Percentiles rank a stretch among this genome's conserved stretches.
Conservation (phyloP, 75 land plant species). For the Selaginella moellendorffii region DNA sequence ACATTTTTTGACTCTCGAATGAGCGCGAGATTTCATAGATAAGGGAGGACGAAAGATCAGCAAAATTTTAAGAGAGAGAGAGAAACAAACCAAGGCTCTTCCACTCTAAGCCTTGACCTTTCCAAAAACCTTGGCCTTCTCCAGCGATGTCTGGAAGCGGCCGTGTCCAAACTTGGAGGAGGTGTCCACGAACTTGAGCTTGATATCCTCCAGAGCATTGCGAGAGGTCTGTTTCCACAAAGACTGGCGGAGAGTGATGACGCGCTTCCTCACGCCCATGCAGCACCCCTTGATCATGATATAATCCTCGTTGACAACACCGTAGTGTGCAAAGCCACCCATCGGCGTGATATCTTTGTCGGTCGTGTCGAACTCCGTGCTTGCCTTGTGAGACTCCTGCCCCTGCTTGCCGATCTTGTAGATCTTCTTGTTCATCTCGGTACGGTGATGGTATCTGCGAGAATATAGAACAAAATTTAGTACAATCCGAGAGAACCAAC, state of each 20-base stretch:
- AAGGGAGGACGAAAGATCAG: no score
- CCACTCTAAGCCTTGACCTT: slow-evolving; percentile 43
- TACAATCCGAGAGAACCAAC: no score
- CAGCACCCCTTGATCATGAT: slow-evolving; percentile 68
- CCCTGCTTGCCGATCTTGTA: slow-evolving; percentile 68
- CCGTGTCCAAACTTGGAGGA: slow-evolving; percentile 70
- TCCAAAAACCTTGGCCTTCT: slow-evolving; percentile 66
- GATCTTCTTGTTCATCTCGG: slow-evolving; percentile 82
- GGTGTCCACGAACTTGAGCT: slow-evolving; percentile 59
- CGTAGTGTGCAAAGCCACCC: slow-evolving; percentile 80
- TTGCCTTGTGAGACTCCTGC: slow-evolving; percentile 47
- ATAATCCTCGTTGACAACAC: slow-evolving; percentile 57
- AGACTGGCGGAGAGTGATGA: slow-evolving; percentile 40
- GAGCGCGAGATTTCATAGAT: no score
- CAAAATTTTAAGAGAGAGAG: no score
- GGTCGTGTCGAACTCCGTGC: slow-evolving; percentile 62
- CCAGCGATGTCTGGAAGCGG: slow-evolving; percentile 52
- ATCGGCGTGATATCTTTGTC: slow-evolving; percentile 79
- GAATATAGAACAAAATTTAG: no score
- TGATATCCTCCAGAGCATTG: slow-evolving; percentile 48
- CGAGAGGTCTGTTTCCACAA: slow-evolving; percentile 46
- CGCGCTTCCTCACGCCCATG: slow-evolving; percentile 70
- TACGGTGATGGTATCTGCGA: slow-evolving; percentile 81
- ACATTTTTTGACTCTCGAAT: no score
- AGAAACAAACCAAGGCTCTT: no score